These are phyloP conservation scores for Lactarius evosmus DNA, from an alignment of 768 basidiomycete species.

Conservation along the genomic window DNA sequence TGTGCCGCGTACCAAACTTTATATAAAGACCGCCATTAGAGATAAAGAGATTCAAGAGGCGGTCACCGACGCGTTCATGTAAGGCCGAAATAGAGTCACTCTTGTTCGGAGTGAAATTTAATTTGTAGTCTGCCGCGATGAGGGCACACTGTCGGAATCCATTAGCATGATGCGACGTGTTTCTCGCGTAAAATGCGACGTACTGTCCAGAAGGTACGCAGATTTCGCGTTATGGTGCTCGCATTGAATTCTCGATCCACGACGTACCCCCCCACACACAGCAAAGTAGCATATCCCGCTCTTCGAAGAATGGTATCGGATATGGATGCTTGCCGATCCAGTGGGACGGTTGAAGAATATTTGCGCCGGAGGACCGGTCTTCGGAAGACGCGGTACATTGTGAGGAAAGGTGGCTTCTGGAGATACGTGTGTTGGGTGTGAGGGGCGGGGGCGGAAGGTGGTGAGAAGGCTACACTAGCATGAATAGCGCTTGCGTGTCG, in stretches of 20 bases:
- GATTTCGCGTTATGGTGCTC: conserved; percentile 46
- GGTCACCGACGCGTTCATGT: conserved; percentile 79
- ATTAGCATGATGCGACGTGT: not conserved
- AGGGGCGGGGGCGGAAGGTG: not conserved
- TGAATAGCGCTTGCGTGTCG: not conserved
- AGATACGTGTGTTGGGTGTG: not conserved
- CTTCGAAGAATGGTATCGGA: conserved; percentile 28
- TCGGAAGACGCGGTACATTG: not conserved
- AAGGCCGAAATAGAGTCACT: conserved; percentile 72
- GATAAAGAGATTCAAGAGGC: conserved; percentile 72
- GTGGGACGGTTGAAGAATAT: not conserved
- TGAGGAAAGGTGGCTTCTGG: not conserved
- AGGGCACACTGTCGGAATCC: conserved; percentile 49
- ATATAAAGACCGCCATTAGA: conserved; percentile 85
- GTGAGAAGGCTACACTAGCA: not conserved
- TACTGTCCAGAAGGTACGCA: conserved; percentile 51
- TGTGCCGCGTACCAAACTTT: conserved; percentile 57
- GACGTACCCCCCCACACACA: conserved; percentile 37
- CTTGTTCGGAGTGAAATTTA: conserved; percentile 76
- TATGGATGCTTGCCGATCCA: not conserved
- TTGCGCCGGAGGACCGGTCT: not conserved
- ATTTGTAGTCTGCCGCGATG: conserved; percentile 80
- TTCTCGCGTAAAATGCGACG: conserved; percentile 25
- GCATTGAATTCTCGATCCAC: conserved; percentile 47
- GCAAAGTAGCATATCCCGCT: conserved; percentile 30